Evolutionary conservation across 139 green algal species (phyloP).

Genomic region (Auxenochlorella protothecoides): DNA sequence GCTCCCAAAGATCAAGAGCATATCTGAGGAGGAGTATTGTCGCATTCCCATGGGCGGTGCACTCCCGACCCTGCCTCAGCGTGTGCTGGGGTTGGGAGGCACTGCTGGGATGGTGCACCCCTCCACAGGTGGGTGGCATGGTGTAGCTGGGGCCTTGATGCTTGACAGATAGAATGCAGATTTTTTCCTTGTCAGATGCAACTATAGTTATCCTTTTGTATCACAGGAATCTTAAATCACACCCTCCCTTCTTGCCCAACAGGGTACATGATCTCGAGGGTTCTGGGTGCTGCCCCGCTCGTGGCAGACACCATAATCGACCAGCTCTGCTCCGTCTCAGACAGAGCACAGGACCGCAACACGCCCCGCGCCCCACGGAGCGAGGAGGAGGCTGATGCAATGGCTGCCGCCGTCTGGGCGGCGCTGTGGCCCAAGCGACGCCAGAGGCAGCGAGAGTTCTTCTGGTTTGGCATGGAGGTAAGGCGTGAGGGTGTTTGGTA

Average conservation of each 20-base stretch:
- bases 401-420: constrained; percentile 67
- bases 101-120: constrained; percentile 93
- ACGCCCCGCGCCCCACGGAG: constrained; percentile 10
- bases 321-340: constrained; percentile 37
- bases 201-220: too few species aligned
- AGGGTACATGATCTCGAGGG: constrained; percentile 91
- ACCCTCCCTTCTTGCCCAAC: not conserved
- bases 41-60: constrained; percentile 97
- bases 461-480: constrained; percentile 91
- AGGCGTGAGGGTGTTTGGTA: not conserved
- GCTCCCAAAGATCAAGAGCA: constrained; percentile 47
- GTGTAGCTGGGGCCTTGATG: too few species aligned
- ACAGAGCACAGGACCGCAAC: constrained; percentile 36
- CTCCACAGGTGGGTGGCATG: constrained; percentile 42
- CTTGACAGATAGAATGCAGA: too few species aligned
- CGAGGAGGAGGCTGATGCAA: constrained; percentile 38
- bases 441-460: constrained; percentile 87
- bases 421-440: constrained; percentile 79
- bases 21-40: constrained; percentile 97
- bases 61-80: constrained; percentile 86
- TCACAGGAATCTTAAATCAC: too few species aligned
- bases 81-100: constrained; percentile 88
- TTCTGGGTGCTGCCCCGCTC: constrained; percentile 68
- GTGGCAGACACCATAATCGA: constrained; percentile 77
- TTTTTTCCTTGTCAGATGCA: too few species aligned